Evolutionary conservation across 2,329 filamentous ascomycete species (phyloP).

Genomic region (Ascochyta lentis): DNA sequence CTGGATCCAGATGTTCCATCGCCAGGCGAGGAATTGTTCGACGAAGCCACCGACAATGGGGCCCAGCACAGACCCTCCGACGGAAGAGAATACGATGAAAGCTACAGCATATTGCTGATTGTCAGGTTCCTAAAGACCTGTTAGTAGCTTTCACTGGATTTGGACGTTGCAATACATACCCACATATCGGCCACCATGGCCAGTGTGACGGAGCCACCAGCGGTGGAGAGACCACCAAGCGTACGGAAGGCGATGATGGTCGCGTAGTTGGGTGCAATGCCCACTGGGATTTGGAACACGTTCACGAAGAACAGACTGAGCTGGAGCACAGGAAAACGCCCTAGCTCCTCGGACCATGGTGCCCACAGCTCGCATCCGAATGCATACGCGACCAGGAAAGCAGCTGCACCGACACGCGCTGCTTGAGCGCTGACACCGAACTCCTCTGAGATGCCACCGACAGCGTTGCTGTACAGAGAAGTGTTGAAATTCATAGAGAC

Average conservation of each 20-base stretch:
- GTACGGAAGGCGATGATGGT: slow-evolving; percentile 69
- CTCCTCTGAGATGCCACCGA: slow-evolving; percentile 62
- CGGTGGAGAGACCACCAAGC: slow-evolving; percentile 56
- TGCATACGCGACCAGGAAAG: slow-evolving; percentile 80
- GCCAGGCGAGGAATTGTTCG: slow-evolving; percentile 72
- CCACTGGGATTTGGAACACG: slow-evolving; percentile 71
- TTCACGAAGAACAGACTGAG: slow-evolving; percentile 77
- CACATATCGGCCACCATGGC: slow-evolving; percentile 71
- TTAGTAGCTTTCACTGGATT: background rate
- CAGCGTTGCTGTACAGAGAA: slow-evolving; percentile 61
- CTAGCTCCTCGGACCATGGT: slow-evolving; percentile 84
- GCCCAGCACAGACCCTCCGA: slow-evolving; percentile 77
- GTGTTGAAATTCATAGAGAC: slow-evolving; percentile 67
- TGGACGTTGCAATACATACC: slow-evolving; percentile 10
- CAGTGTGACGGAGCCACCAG: slow-evolving; percentile 69
- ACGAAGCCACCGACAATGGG: slow-evolving; percentile 81
- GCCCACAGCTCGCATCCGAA: slow-evolving; percentile 91
- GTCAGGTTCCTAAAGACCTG: slow-evolving; percentile 1
- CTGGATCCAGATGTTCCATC: slow-evolving; percentile 85
- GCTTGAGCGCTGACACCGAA: slow-evolving; percentile 73
- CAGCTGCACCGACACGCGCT: slow-evolving; percentile 75
- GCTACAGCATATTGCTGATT: slow-evolving; percentile 28
- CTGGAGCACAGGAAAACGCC: slow-evolving; percentile 78
- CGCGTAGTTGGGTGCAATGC: slow-evolving; percentile 74
- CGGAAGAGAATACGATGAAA: slow-evolving; percentile 75